A percentile compares a stretch with the other conserved stretches of the same genome.
These are phyloP conservation scores for Acanthamoeba lenticulata DNA, from an alignment of 208 protist species.

Conservation along the genomic window DNA sequence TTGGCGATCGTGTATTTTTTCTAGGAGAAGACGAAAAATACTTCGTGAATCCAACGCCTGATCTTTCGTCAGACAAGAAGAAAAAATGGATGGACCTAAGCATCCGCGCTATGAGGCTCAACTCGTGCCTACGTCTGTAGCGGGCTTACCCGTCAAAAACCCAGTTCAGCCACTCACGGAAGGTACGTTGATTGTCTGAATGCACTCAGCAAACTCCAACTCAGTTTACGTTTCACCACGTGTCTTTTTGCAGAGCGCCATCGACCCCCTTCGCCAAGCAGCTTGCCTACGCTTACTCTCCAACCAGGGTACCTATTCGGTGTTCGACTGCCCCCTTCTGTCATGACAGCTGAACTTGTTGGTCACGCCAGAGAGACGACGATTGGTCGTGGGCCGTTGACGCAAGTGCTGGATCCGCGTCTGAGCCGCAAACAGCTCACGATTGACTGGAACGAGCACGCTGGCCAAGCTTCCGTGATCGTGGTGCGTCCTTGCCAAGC, in stretches of 20 bases:
- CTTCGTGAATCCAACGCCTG: no score
- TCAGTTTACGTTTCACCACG: no score
- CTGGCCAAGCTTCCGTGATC: not conserved
- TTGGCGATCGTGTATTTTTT: no score
- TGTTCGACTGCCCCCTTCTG: not conserved
- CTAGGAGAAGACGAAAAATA: no score
- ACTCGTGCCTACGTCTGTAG: not conserved
- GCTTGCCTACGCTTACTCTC: not conserved
- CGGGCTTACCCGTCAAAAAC: not conserved
- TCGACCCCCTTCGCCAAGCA: not conserved
- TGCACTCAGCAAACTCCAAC: no score
- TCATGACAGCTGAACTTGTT: no score
- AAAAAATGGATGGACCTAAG: not conserved
- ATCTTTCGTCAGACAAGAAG: no score
- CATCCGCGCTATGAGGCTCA: not conserved
- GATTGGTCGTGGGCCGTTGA: constrained; percentile 41
- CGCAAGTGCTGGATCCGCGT: not conserved
- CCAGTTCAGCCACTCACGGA: not conserved
- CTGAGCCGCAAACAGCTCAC: constrained; percentile 48
- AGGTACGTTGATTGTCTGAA: no score
- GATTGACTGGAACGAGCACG: not conserved
- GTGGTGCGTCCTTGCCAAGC: not conserved
- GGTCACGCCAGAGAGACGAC: not conserved
- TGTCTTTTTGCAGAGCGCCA: no score
- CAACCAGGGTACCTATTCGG: not conserved